Percentiles rank a stretch among this genome's conserved stretches.
Evolutionary conservation across 305 asterid genomes (phyloP).

Genomic region (Petunia hybrid): DNA sequence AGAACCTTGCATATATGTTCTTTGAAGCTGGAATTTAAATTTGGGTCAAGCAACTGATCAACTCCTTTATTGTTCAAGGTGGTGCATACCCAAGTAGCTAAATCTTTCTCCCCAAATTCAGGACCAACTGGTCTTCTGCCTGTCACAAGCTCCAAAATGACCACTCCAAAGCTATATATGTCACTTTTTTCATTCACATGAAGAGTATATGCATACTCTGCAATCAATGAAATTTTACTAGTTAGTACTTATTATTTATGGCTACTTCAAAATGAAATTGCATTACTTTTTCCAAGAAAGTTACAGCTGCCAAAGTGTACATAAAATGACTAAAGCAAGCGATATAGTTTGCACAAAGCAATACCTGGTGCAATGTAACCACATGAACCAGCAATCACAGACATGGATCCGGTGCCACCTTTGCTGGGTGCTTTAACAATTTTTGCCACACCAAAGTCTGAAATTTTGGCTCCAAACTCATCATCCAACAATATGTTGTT

Average conservation of each 20-base stretch:
- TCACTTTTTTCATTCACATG: constrained; percentile 85
- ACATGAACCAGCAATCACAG: constrained; percentile 78
- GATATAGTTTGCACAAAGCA: neutral
- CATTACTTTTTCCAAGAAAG: neutral
- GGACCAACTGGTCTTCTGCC: constrained; percentile 57
- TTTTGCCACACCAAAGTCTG: constrained; percentile 92
- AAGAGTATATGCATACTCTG: constrained; percentile 87
- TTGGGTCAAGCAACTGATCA: constrained; percentile 58
- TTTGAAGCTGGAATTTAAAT: constrained; percentile 47
- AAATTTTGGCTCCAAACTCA: constrained; percentile 71
- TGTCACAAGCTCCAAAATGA: constrained; percentile 75
- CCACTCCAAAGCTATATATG: constrained; percentile 81
- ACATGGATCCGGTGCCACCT: constrained; percentile 62
- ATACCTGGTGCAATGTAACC: constrained; percentile 98
- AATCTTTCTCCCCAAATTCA: constrained; percentile 59
- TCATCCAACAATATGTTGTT: constrained; percentile 72
- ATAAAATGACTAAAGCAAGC: neutral
- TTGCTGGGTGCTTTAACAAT: constrained; percentile 43
- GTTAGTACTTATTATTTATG: neutral
- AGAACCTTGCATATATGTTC: constrained; percentile 57
- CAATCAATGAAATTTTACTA: constrained; percentile 8
- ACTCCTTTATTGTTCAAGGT: constrained; percentile 50
- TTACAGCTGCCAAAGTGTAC: neutral
- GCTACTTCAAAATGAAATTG: neutral
- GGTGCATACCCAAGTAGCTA: constrained; percentile 60